Conservation (phyloP, 352 stramenopile genomes). For the Phytophthora hybrid region DNA sequence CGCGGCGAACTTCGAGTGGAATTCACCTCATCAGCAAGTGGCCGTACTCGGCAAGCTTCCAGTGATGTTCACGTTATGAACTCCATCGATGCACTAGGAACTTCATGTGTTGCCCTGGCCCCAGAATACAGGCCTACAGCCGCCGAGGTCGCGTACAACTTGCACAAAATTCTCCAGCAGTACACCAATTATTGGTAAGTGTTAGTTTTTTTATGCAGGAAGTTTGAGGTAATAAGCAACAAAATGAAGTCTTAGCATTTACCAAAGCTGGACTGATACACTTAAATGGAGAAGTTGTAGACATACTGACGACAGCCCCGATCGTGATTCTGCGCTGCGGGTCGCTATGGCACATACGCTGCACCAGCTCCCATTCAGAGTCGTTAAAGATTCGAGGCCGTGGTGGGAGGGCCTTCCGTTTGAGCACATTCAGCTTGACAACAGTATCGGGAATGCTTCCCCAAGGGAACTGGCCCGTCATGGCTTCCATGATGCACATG, state of each 20-base stretch:
- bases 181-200: background rate
- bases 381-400: background rate
- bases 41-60: too few species aligned
- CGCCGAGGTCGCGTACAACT: background rate
- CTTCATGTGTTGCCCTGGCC: background rate
- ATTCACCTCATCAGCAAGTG: background rate
- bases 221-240: too few species aligned
- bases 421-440: background rate
- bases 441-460: background rate
- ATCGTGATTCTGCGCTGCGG: background rate
- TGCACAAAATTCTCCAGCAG: background rate
- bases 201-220: too few species aligned
- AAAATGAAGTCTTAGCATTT: background rate
- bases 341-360: background rate
- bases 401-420: background rate
- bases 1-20: background rate
- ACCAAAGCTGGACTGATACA: background rate
- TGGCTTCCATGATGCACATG: conserved; percentile 17
- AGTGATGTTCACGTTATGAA: background rate
- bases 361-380: background rate
- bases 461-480: conserved; percentile 1
- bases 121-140: background rate
- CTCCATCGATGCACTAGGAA: background rate
- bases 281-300: background rate
- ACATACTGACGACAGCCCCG: background rate